A percentile compares a stretch with the other conserved stretches of the same genome.
Evolutionary conservation across 2,329 filamentous ascomycete species (phyloP).

Genomic region (Cucurbitaria berberidis): DNA sequence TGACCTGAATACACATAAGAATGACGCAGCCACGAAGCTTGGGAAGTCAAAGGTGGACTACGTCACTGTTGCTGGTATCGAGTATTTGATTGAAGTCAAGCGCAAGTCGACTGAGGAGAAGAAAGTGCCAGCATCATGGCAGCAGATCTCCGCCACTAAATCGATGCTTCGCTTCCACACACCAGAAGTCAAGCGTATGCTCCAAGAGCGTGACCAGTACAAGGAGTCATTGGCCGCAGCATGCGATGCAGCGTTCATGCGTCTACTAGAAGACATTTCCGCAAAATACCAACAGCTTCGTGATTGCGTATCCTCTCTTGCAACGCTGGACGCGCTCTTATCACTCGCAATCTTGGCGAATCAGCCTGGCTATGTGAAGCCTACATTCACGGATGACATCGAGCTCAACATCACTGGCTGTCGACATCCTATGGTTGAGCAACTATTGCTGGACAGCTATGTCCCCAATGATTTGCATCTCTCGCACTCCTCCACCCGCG

Average conservation of each 20-base stretch:
- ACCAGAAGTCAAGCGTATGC: slow-evolving; percentile 81
- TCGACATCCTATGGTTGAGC: slow-evolving; percentile 95
- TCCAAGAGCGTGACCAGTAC: slow-evolving; percentile 90
- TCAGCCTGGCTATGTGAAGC: slow-evolving; percentile 87
- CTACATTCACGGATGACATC: slow-evolving; percentile 68
- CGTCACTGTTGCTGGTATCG: slow-evolving; percentile 84
- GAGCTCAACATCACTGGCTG: slow-evolving; percentile 75
- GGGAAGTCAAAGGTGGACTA: slow-evolving; percentile 77
- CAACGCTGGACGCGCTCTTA: slow-evolving; percentile 86
- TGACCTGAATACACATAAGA: slow-evolving; percentile 79
- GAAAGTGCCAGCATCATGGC: slow-evolving; percentile 90
- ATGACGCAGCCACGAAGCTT: slow-evolving; percentile 73
- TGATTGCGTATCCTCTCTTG: slow-evolving; percentile 84
- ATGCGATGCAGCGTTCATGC: slow-evolving; percentile 81
- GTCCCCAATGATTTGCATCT: slow-evolving; percentile 88
- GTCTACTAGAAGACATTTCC: slow-evolving; percentile 75
- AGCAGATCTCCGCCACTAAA: slow-evolving; percentile 94
- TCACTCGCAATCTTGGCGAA: slow-evolving; percentile 83
- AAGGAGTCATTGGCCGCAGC: slow-evolving; percentile 91
- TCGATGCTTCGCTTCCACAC: slow-evolving; percentile 92
- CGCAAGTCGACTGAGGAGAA: slow-evolving; percentile 74
- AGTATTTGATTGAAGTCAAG: slow-evolving; percentile 91
- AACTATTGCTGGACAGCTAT: slow-evolving; percentile 81
- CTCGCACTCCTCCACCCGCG: slow-evolving; percentile 62
- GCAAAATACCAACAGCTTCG: slow-evolving; percentile 88